Evolutionary conservation across 2,329 filamentous ascomycete species (phyloP).

Genomic region (Paraphaeosphaeria minitans): DNA sequence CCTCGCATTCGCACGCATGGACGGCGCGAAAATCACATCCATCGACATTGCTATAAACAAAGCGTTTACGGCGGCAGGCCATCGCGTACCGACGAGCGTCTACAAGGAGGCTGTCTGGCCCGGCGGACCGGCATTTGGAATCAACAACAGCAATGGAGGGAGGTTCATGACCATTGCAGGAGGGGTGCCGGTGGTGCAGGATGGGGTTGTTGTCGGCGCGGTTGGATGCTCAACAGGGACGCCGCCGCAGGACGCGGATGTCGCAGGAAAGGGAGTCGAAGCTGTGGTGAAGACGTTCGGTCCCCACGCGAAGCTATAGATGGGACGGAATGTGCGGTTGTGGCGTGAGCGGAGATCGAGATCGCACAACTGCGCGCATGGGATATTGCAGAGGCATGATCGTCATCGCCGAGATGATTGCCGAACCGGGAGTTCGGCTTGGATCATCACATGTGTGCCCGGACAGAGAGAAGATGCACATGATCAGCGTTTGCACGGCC

Average conservation of each 20-base stretch:
- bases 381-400: background rate
- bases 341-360: background rate
- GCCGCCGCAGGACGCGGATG: slow-evolving; percentile 60
- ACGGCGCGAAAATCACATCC: slow-evolving; percentile 56
- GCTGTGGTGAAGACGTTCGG: slow-evolving; percentile 49
- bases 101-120: slow-evolving; percentile 62
- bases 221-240: slow-evolving; percentile 62
- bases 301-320: slow-evolving; percentile 49
- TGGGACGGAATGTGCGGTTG: background rate
- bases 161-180: slow-evolving; percentile 61
- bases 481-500: background rate
- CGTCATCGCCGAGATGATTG: background rate
- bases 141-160: slow-evolving; percentile 59
- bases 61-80: slow-evolving; percentile 63
- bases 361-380: background rate
- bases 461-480: background rate
- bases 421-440: background rate
- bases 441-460: background rate
- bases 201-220: slow-evolving; percentile 58
- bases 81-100: slow-evolving; percentile 56
- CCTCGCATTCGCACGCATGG: slow-evolving; percentile 56
- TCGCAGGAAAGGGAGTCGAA: slow-evolving; percentile 58
- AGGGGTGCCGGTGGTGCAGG: slow-evolving; percentile 56
- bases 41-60: slow-evolving; percentile 69
- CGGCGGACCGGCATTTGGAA: slow-evolving; percentile 58